These are phyloP conservation scores for Suhomyces anneliseae DNA, from an alignment of 1,139 yeast species.

Conservation along the genomic window DNA sequence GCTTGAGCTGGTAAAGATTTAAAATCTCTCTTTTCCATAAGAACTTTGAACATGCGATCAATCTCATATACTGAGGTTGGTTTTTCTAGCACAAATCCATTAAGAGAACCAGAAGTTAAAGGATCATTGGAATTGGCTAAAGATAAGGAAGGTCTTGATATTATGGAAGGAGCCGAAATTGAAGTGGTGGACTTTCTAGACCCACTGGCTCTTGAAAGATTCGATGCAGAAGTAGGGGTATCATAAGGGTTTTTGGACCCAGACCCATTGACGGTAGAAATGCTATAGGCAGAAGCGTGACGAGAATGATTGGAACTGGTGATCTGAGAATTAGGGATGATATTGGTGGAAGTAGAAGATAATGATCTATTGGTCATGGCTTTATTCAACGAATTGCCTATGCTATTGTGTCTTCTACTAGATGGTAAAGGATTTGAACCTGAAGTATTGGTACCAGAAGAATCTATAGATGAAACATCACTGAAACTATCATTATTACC, in stretches of 20 bases:
- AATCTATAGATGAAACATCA: slow-evolving; percentile 38
- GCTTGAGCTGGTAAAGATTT: slow-evolving; percentile 77
- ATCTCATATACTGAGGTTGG: slow-evolving; percentile 62
- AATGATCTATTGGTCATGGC: slow-evolving; percentile 18
- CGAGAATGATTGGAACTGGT: slow-evolving; percentile 38
- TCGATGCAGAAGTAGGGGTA: slow-evolving; percentile 14
- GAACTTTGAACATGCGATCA: slow-evolving; percentile 63
- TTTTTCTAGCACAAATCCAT: slow-evolving; percentile 43
- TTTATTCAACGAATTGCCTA: slow-evolving; percentile 10
- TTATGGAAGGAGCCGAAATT: slow-evolving; percentile 25
- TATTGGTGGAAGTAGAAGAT: slow-evolving; percentile 20
- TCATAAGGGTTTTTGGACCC: slow-evolving; percentile 31
- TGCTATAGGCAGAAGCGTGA: slow-evolving; percentile 43
- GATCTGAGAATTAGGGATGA: slow-evolving; percentile 34
- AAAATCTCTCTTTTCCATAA: slow-evolving; percentile 82
- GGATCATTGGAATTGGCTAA: slow-evolving; percentile 23
- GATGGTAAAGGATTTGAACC: slow-evolving; percentile 6
- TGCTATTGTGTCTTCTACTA: slow-evolving; percentile 8
- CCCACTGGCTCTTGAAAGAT: slow-evolving; percentile 1
- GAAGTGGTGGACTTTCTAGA: slow-evolving; percentile 11
- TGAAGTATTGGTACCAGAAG: slow-evolving; percentile 27
- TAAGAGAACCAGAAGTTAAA: slow-evolving; percentile 14
- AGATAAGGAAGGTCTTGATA: slow-evolving; percentile 34
- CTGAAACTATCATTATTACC: slow-evolving; percentile 31
- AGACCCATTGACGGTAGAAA: slow-evolving; percentile 14